Evolutionary conservation across 345 rosid genomes (phyloP).

Genomic region (Arabidopsis arenosa): DNA sequence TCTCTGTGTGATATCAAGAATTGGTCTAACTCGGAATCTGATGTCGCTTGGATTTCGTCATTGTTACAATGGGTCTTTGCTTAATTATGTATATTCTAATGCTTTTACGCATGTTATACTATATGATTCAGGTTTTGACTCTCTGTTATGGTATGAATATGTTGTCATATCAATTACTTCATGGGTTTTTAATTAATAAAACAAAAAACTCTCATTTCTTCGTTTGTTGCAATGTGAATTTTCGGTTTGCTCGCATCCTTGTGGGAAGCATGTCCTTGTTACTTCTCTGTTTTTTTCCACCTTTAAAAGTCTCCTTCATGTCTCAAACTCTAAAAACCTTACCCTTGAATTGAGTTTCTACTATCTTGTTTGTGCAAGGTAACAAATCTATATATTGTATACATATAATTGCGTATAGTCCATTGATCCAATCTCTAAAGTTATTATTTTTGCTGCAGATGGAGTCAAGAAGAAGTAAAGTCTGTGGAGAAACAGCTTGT

Average conservation of each 20-base stretch:
- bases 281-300: background rate
- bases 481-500: slow-evolving; percentile 64
- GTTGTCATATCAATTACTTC: slow-evolving; percentile 29
- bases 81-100: slow-evolving; percentile 5
- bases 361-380: slow-evolving; percentile 28
- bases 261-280: slow-evolving; percentile 25
- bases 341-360: slow-evolving; percentile 29
- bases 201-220: background rate
- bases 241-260: slow-evolving; percentile 1
- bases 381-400: background rate
- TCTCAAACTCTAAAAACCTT: slow-evolving; percentile 20
- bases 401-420: background rate
- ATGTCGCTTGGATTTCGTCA: slow-evolving; percentile 29
- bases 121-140: slow-evolving; percentile 8
- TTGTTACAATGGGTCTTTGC: background rate
- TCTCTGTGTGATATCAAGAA: slow-evolving; percentile 29
- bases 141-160: slow-evolving; percentile 22
- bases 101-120: slow-evolving; percentile 8
- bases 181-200: slow-evolving; percentile 8
- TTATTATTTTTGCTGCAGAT: slow-evolving; percentile 46
- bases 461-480: slow-evolving; percentile 51
- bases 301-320: slow-evolving; percentile 18
- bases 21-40: slow-evolving; percentile 23
- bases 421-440: slow-evolving; percentile 15
- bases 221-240: slow-evolving; percentile 14